phyloP scores from a whole-genome alignment of 768 basidiomycete species.

The Naematelia encephala region DNA sequence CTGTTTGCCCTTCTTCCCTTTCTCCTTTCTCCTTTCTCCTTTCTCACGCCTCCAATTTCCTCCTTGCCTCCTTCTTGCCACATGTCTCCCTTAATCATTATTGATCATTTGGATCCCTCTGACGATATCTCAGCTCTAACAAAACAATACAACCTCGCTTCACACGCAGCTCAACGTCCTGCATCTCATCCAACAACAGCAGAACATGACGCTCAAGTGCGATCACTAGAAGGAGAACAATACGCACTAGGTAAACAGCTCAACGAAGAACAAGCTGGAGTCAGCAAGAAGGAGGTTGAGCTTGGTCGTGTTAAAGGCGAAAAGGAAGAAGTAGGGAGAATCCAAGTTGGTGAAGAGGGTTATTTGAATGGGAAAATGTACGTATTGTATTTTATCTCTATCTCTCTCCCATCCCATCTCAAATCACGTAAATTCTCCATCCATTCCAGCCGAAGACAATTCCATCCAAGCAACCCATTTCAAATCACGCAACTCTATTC shows the following conservation, averaged over 20 bases:
- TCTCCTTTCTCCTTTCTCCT: not conserved
- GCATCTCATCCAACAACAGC: conserved; percentile 23
- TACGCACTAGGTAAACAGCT: conserved; percentile 28
- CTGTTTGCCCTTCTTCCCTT: not conserved
- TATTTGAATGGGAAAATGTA: conserved; percentile 34
- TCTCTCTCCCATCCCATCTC: not conserved
- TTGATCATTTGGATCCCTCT: not conserved
- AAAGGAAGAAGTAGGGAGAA: conserved; percentile 31
- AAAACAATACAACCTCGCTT: conserved; percentile 25
- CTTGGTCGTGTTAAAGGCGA: conserved; percentile 24
- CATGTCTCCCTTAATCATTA: too few relatives aligned
- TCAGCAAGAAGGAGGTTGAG: conserved; percentile 38
- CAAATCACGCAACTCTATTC: too few relatives aligned
- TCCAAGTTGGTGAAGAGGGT: conserved; percentile 30
- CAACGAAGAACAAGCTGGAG: conserved; percentile 31
- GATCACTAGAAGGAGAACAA: conserved; percentile 30
- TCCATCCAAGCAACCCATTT: too few relatives aligned
- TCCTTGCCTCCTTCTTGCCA: not conserved
- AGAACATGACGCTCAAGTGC: conserved; percentile 35
- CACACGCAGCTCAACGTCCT: conserved; percentile 33
- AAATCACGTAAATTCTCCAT: not conserved
- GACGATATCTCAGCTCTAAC: conserved; percentile 15
- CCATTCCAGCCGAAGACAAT: not conserved
- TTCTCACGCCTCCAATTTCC: not conserved
- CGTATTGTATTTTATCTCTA: conserved; percentile 7